phyloP scores from a whole-genome alignment of 176 grass and related monocot genomes.

The Tuctoria greenei region DNA sequence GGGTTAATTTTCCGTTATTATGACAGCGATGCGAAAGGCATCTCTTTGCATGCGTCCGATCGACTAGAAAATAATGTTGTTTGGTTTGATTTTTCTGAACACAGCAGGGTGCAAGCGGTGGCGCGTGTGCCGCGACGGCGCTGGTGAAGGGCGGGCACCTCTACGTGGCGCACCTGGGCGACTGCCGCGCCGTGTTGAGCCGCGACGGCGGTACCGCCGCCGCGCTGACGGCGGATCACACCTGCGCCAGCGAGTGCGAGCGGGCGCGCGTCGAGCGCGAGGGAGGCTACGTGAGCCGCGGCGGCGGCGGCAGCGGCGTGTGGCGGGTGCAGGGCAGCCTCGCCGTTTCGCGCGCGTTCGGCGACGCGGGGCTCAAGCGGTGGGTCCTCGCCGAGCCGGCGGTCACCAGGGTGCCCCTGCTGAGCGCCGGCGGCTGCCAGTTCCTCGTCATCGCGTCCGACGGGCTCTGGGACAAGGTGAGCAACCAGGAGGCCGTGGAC shows the following conservation, averaged over 20 bases:
- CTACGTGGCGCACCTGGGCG: constrained; percentile 72
- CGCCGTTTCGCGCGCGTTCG: constrained; percentile 66
- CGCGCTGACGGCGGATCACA: constrained; percentile 66
- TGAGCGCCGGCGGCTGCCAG: constrained; percentile 45
- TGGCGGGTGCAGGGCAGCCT: constrained; percentile 82
- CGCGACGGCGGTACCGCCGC: constrained; percentile 10
- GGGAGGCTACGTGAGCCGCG: constrained; percentile 72
- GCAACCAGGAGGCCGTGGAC: constrained; percentile 79
- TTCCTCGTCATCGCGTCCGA: constrained; percentile 89
- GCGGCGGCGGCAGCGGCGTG: constrained; percentile 51
- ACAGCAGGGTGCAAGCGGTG: constrained; percentile 55
- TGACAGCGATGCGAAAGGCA: not conserved
- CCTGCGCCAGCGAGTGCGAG: constrained; percentile 54
- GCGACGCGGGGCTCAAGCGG: constrained; percentile 45
- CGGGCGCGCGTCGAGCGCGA: constrained; percentile 54
- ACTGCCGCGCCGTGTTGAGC: constrained; percentile 72
- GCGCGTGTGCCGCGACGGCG: constrained; percentile 70
- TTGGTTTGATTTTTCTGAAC: not conserved
- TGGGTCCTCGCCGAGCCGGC: constrained; percentile 62
- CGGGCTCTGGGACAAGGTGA: constrained; percentile 84
- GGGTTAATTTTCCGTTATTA: not conserved
- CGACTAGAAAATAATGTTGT: not conserved
- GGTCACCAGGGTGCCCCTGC: constrained; percentile 29
- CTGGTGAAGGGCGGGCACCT: constrained; percentile 56
- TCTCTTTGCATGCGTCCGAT: no score